Evolutionary conservation across 192 early-diverging fungal genomes (phyloP).

Genomic region (Rhizophagus sp.): DNA sequence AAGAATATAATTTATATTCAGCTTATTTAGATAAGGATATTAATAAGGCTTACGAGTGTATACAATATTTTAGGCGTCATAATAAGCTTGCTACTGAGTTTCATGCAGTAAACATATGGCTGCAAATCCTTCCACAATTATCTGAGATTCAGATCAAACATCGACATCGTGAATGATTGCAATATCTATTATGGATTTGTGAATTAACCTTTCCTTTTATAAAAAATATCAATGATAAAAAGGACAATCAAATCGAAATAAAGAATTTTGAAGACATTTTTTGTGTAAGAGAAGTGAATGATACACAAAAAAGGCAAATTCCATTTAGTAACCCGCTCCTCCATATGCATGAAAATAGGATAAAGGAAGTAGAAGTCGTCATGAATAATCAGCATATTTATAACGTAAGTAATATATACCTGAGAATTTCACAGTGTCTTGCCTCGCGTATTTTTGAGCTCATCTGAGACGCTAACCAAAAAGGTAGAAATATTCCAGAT

Average conservation of each 20-base stretch:
- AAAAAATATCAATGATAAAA: too few species aligned
- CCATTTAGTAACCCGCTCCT: neutral
- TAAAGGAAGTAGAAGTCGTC: too few species aligned
- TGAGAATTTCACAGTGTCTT: constrained; percentile 4
- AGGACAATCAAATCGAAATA: neutral
- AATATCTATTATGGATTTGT: neutral
- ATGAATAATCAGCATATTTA: neutral
- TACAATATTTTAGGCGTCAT: neutral
- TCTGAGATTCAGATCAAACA: neutral
- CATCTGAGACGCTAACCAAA: neutral
- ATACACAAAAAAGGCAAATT: neutral
- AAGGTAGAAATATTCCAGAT: neutral
- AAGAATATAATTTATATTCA: constrained; percentile 9
- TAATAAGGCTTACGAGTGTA: neutral
- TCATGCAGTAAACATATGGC: constrained; percentile 5
- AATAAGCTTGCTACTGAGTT: neutral
- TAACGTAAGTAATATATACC: neutral
- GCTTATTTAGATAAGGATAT: constrained; percentile 16
- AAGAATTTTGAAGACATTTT: constrained; percentile 2
- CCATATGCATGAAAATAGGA: too few species aligned
- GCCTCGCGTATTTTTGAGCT: constrained; percentile 7
- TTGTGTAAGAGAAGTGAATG: neutral
- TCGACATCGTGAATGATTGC: neutral
- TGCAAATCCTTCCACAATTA: neutral
- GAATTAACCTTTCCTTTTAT: neutral